phyloP scores from a whole-genome alignment of 164 flowering plant genomes.

The Protea cynaroides region DNA sequence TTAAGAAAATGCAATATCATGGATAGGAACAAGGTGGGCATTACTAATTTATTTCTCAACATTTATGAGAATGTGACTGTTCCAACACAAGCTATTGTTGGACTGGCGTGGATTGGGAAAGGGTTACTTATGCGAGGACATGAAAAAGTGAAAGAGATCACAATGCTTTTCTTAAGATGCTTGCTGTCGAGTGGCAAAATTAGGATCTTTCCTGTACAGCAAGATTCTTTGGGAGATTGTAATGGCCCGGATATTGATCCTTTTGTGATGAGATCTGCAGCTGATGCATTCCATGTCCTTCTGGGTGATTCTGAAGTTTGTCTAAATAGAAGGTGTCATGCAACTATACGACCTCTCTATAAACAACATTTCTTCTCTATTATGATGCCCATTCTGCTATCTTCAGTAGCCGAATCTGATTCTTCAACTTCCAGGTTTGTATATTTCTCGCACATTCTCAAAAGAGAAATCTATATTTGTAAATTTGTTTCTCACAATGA shows the following conservation, averaged over 20 bases:
- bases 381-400: constrained; percentile 57
- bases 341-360: constrained; percentile 71
- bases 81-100: constrained; percentile 47
- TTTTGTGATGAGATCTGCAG: constrained; percentile 45
- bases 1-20: constrained; percentile 7
- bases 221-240: constrained; percentile 13
- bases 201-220: constrained; percentile 12
- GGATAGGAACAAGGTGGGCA: constrained; percentile 15
- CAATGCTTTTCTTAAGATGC: constrained; percentile 49
- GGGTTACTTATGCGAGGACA: constrained; percentile 95
- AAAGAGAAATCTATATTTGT: too few relatives aligned
- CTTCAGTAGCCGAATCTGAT: constrained; percentile 41
- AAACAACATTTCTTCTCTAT: constrained; percentile 82
- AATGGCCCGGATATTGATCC: constrained; percentile 18
- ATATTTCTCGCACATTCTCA: not conserved
- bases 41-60: constrained; percentile 18
- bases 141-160: constrained; percentile 59
- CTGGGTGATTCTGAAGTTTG: constrained; percentile 75
- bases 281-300: constrained; percentile 75
- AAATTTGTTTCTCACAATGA: not conserved
- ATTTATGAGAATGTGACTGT: constrained; percentile 16
- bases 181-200: constrained; percentile 27
- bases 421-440: constrained; percentile 48
- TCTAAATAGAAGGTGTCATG: constrained; percentile 72
- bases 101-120: constrained; percentile 92